phyloP scores from a whole-genome alignment of 2,329 filamentous ascomycete species.

The Fusarium chlamydosporum region DNA sequence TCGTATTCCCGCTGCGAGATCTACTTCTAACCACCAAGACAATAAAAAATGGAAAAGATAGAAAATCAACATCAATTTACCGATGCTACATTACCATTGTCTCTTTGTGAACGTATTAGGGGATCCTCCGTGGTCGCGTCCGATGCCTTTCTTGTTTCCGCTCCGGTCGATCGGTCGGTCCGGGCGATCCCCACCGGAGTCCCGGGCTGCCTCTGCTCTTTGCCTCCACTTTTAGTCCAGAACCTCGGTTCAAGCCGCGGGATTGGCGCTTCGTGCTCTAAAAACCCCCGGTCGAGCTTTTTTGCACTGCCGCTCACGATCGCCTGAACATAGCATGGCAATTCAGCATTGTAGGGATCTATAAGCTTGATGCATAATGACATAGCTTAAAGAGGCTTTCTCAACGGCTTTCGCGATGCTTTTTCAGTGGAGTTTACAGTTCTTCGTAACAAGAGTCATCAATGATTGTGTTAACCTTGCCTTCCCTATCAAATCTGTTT shows the following conservation, averaged over 20 bases:
- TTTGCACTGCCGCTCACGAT: constrained; percentile 38
- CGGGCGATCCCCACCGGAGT: constrained; percentile 21
- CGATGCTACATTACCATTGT: not conserved
- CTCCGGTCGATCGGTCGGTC: constrained; percentile 37
- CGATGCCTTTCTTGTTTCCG: constrained; percentile 23
- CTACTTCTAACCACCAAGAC: constrained; percentile 22
- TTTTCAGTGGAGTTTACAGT: not conserved
- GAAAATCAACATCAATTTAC: not conserved
- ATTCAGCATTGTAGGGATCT: constrained; percentile 44
- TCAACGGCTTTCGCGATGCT: not conserved
- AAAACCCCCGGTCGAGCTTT: constrained; percentile 16
- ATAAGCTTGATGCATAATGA: constrained; percentile 23
- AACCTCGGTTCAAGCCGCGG: constrained; percentile 38
- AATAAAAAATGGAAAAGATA: not conserved
- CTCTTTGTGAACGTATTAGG: not conserved
- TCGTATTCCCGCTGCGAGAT: constrained; percentile 27
- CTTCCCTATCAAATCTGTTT: not conserved
- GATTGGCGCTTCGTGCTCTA: constrained; percentile 34
- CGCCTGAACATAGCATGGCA: constrained; percentile 34
- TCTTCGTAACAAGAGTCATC: not conserved
- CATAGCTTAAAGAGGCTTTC: constrained; percentile 18
- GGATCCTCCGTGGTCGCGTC: constrained; percentile 23
- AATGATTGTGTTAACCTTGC: constrained; percentile 11
- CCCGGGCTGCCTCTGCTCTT: constrained; percentile 41
- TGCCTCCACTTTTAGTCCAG: constrained; percentile 7